Evolutionary conservation across 345 rosid species (phyloP), one percentile per base, ranked within the genome.

Genomic region (Ailanthus altissimus): DNA sequence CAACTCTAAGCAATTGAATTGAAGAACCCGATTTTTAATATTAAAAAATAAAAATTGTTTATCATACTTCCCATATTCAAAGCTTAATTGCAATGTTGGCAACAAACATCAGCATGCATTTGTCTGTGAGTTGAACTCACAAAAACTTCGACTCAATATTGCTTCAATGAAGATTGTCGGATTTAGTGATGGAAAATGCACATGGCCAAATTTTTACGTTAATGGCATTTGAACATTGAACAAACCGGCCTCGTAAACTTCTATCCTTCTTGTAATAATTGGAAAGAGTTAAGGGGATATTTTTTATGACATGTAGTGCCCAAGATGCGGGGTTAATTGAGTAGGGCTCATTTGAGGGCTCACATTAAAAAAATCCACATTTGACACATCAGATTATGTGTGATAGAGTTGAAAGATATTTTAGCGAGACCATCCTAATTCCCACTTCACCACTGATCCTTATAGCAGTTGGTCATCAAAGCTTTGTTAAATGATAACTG

Each of bases 41-140:
- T n/a, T 65, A 0, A 42, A 61, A 65, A 20, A 42, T 23, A 64
- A 20, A 5, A 62, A 16, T 65, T 21, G 9, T 10, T 42, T 65
- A 16, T 43, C 28, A 67, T 23, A 67, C 0, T 46, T 49, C 13
- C 58, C 54, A 49, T 50, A 36, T 26, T 23, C 63, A 42, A 57
- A 60, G 60, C 14, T 57, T 72, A 25, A 73, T 15, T 43, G 45
- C 10, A 43, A 25, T 43, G 42, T 26, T 58, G 40, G 54, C 21
- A 57, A 43, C 66, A 42, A 58, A 57, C 75, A 72, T 23, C 9
- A 72, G 7, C 14, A 42, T 57, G 54, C 47, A 57, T 40, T 21
- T 57, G 9, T 72, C 75, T 42, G 66, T 32, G 58, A 58, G 54
- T 58, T 57, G 63, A 53, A 57, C 21, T 42, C 58, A 8, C 20